Conservation (phyloP, 352 stramenopile species). For the Phytopythium boreale region DNA sequence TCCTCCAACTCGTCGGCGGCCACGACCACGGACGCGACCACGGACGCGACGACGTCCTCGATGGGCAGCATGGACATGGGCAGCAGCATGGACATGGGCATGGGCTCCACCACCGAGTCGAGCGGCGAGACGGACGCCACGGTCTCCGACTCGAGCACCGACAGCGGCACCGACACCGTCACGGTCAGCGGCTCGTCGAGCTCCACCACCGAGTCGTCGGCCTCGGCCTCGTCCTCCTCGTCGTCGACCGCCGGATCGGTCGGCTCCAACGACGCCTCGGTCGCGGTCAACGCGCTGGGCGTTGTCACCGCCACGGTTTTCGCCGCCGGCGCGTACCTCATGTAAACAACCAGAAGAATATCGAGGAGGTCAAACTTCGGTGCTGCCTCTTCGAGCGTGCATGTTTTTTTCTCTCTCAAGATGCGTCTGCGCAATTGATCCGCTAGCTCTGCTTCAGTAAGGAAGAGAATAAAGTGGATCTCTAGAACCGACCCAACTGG, state of each 20-base stretch:
- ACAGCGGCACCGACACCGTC: neutral
- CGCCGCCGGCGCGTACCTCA: slow-evolving; percentile 4
- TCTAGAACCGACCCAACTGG: no score
- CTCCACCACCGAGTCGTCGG: neutral
- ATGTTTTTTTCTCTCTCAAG: neutral
- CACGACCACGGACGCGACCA: neutral
- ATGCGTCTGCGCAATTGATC: neutral
- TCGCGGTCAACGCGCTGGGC: neutral
- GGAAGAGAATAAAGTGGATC: no score
- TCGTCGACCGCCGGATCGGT: slow-evolving; percentile 5
- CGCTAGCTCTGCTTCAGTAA: no score
- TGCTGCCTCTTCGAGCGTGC: neutral
- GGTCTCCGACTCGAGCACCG: neutral
- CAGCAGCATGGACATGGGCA: neutral
- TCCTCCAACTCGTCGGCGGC: neutral
- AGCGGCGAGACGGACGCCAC: neutral
- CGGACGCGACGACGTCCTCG: neutral
- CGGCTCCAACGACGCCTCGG: slow-evolving; percentile 4
- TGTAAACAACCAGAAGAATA: neutral
- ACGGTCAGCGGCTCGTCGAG: neutral
- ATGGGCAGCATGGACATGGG: neutral
- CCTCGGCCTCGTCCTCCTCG: neutral
- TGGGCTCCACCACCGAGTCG: neutral
- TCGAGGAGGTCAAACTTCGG: neutral
- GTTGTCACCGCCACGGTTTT: slow-evolving; percentile 4